Evolutionary conservation across 2,329 filamentous ascomycete genomes (phyloP).

Genomic region (Colletotrichum falcatum): DNA sequence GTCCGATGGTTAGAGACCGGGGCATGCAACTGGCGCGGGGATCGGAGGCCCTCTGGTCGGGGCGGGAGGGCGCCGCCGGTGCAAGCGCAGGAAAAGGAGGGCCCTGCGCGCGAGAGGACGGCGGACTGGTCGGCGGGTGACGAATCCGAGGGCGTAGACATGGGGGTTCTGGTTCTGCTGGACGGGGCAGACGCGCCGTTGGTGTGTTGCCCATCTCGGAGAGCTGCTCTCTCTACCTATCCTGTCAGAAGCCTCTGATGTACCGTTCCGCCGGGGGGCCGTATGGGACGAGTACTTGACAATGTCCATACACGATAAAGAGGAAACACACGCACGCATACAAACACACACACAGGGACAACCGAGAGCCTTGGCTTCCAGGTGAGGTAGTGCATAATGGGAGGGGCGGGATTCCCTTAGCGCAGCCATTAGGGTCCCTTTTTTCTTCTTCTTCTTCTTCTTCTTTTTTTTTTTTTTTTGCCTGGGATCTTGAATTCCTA

Average conservation of each 20-base stretch:
- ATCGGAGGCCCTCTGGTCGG: too few relatives aligned
- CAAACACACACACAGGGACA: neutral
- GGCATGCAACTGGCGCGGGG: too few relatives aligned
- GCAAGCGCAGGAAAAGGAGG: neutral
- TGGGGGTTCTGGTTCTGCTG: neutral
- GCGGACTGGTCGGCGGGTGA: conserved; percentile 15
- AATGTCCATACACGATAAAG: neutral
- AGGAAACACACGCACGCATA: neutral
- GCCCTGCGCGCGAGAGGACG: conserved; percentile 3
- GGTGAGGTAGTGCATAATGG: neutral
- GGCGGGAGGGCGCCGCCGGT: neutral
- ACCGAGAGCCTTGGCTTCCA: neutral
- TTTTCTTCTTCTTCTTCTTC: too few relatives aligned
- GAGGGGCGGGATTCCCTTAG: neutral
- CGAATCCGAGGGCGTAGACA: conserved; percentile 20
- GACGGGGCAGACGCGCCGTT: neutral
- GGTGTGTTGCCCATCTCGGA: too few relatives aligned
- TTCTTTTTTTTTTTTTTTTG: too few relatives aligned
- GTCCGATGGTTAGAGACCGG: too few relatives aligned
- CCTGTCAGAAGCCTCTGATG: neutral
- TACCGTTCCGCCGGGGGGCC: neutral
- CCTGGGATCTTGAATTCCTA: neutral
- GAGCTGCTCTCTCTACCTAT: neutral
- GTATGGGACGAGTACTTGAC: neutral
- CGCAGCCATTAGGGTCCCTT: neutral